Conservation (phyloP, 352 stramenopile species). For the Phytophthora megakarya region DNA sequence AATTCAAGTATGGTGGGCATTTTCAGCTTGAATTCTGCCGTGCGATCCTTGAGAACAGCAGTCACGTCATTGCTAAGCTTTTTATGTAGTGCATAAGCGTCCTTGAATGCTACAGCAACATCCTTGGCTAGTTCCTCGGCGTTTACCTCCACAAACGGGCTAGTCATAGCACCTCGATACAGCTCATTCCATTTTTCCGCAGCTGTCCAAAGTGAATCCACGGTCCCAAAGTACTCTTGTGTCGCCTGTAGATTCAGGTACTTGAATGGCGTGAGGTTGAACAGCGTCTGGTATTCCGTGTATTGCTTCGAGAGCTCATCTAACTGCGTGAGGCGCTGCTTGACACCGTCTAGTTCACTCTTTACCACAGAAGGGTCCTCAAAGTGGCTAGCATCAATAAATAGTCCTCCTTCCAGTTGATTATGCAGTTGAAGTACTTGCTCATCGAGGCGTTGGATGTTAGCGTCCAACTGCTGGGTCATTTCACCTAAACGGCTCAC, state of each 20-base stretch:
- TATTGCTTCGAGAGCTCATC: slow-evolving; percentile 92
- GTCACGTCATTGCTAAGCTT: slow-evolving; percentile 92
- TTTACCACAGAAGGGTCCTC: slow-evolving; percentile 85
- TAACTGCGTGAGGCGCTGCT: slow-evolving; percentile 81
- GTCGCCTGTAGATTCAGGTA: slow-evolving; percentile 90
- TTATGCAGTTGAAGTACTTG: slow-evolving; percentile 87
- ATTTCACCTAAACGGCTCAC: slow-evolving; percentile 90
- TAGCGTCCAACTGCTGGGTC: slow-evolving; percentile 90
- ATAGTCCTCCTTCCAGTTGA: slow-evolving; percentile 83
- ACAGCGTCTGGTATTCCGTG: slow-evolving; percentile 92
- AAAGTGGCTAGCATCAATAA: slow-evolving; percentile 89
- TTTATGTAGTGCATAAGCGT: slow-evolving; percentile 91
- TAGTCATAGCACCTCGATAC: slow-evolving; percentile 78
- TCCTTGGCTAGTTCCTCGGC: slow-evolving; percentile 90
- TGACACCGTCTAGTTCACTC: slow-evolving; percentile 78
- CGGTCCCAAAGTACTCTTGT: slow-evolving; percentile 83
- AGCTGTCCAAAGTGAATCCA: slow-evolving; percentile 85
- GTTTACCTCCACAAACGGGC: slow-evolving; percentile 87
- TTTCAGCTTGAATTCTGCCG: slow-evolving; percentile 90
- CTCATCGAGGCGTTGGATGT: slow-evolving; percentile 93
- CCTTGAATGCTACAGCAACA: slow-evolving; percentile 86
- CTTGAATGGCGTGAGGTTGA: slow-evolving; percentile 89
- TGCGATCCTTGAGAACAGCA: slow-evolving; percentile 85
- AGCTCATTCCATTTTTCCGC: slow-evolving; percentile 90
- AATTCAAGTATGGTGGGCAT: slow-evolving; percentile 93